Conservation (phyloP, 1,284 basidiomycete genomes). For the Wolfiporia cocos region DNA sequence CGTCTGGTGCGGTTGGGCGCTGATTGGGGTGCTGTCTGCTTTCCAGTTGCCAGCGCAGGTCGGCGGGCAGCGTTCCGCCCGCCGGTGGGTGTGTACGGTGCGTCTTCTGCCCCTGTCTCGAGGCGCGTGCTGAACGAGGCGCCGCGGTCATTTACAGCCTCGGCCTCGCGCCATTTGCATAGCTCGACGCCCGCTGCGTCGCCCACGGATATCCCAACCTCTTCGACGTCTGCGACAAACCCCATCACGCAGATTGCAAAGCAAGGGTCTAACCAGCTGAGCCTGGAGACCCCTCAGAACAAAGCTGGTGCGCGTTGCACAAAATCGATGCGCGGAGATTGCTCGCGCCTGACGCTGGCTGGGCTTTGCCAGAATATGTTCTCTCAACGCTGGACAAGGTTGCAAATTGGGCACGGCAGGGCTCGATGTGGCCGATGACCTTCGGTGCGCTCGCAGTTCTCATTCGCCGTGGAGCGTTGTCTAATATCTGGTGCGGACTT, state of each 20-base stretch:
- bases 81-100: conserved; percentile 39
- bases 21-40: too few species aligned
- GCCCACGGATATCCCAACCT: conserved; percentile 32
- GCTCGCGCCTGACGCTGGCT: too few species aligned
- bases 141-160: conserved; percentile 2
- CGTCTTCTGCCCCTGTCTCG: conserved; percentile 13
- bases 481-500: background rate
- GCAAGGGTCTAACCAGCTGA: conserved; percentile 76
- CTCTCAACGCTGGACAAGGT: conserved; percentile 95
- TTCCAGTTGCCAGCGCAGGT: conserved; percentile 35
- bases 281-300: conserved; percentile 85
- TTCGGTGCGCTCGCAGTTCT: conserved; percentile 53
- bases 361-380: conserved; percentile 93
- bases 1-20: too few species aligned
- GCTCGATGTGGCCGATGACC: conserved; percentile 99
- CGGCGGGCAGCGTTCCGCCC: conserved; percentile 42
- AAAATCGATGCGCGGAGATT: too few species aligned
- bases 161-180: conserved; percentile 53
- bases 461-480: background rate
- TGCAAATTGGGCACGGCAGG: conserved; percentile 96
- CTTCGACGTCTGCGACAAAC: conserved; percentile 38
- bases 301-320: conserved; percentile 64
- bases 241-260: conserved; percentile 68
- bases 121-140: background rate
- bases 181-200: conserved; percentile 37